phyloP scores from a whole-genome alignment of 2,329 filamentous ascomycete genomes.

The Seiridium unicorne region DNA sequence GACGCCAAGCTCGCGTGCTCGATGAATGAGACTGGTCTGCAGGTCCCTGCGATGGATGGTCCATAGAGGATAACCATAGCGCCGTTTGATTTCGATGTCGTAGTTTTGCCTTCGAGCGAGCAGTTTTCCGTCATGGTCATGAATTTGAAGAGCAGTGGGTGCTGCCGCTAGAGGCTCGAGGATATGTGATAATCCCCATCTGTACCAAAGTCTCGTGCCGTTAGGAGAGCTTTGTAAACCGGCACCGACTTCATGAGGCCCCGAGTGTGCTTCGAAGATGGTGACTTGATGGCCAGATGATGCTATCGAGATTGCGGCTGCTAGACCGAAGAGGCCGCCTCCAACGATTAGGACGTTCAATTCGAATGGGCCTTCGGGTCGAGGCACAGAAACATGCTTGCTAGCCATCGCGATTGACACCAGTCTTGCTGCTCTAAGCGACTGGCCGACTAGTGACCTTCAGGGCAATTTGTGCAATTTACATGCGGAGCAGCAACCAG shows the following conservation, averaged over 20 bases:
- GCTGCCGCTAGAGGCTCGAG: not conserved
- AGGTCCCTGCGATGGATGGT: not conserved
- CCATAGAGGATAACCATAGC: not conserved
- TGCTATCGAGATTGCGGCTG: slow-evolving; percentile 6
- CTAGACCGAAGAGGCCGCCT: slow-evolving; percentile 6
- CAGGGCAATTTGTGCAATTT: too few relatives aligned
- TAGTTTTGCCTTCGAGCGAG: not conserved
- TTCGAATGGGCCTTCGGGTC: too few relatives aligned
- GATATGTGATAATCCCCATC: not conserved
- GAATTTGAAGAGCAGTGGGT: not conserved
- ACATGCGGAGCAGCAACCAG: too few relatives aligned
- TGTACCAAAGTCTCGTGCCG: not conserved
- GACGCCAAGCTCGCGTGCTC: not conserved
- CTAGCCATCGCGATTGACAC: too few relatives aligned
- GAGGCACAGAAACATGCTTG: too few relatives aligned
- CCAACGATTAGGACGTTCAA: slow-evolving; percentile 2
- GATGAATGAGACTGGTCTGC: not conserved
- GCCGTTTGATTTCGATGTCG: not conserved
- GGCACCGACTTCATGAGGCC: not conserved
- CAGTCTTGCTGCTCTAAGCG: too few relatives aligned
- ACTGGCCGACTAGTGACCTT: too few relatives aligned
- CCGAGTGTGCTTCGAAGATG: not conserved
- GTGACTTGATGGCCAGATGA: slow-evolving; percentile 2
- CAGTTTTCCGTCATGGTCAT: not conserved
- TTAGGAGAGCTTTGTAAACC: not conserved